Evolutionary conservation across 2,329 filamentous ascomycete species (phyloP).

Genomic region (Ophiocordyceps camponoti-saundersi): DNA sequence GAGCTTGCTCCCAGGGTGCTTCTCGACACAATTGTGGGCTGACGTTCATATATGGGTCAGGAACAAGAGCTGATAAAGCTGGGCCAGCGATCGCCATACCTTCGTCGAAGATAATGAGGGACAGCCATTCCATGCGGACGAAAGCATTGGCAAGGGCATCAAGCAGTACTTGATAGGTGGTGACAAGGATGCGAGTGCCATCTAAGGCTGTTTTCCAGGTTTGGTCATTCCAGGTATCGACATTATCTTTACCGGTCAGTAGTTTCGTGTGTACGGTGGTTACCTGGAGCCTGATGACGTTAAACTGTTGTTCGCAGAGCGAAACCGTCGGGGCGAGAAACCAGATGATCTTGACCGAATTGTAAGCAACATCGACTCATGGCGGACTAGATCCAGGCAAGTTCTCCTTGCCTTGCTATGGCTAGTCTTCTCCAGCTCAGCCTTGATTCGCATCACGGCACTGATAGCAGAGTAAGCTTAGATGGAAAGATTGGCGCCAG

Average conservation of each 20-base stretch:
- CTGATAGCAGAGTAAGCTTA: slow-evolving; percentile 18
- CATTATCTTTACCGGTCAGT: slow-evolving; percentile 49
- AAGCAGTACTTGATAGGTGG: slow-evolving; percentile 56
- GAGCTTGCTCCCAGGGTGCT: slow-evolving; percentile 48
- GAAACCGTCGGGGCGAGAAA: slow-evolving; percentile 55
- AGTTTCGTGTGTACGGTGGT: slow-evolving; percentile 40
- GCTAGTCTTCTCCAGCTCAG: slow-evolving; percentile 39
- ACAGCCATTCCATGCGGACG: slow-evolving; percentile 42
- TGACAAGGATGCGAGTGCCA: slow-evolving; percentile 56
- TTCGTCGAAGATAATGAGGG: slow-evolving; percentile 71
- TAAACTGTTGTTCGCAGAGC: slow-evolving; percentile 49
- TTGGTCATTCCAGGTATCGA: slow-evolving; percentile 54
- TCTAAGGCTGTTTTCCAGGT: slow-evolving; percentile 52
- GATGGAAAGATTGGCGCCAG: not conserved
- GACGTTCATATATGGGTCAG: not conserved
- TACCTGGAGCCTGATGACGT: slow-evolving; percentile 42
- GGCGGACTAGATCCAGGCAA: not conserved
- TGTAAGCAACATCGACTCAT: not conserved
- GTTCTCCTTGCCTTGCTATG: slow-evolving; percentile 32
- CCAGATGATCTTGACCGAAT: slow-evolving; percentile 40
- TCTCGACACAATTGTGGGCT: slow-evolving; percentile 60
- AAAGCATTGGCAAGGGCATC: slow-evolving; percentile 65
- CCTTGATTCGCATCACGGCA: slow-evolving; percentile 49
- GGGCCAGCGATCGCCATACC: slow-evolving; percentile 26
- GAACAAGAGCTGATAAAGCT: not conserved